Percentiles rank a stretch among this genome's conserved stretches.
Conservation (phyloP, 179 eudicot genomes). For the Silene coronaria region DNA sequence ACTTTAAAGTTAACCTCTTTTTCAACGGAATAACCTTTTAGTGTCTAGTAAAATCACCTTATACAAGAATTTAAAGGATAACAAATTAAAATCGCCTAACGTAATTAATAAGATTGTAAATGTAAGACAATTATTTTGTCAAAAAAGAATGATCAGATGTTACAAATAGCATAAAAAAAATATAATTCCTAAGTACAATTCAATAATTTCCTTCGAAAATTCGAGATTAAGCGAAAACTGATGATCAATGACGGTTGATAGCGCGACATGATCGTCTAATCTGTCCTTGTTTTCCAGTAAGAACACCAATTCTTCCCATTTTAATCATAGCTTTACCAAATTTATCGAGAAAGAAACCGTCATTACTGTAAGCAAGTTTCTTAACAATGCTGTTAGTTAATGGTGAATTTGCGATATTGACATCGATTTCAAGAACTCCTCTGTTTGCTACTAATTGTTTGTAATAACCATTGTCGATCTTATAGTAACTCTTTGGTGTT, state of each 20-base stretch:
- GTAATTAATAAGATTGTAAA: not conserved
- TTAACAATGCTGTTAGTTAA: conserved; percentile 16
- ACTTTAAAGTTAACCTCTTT: no score
- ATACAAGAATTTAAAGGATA: no score
- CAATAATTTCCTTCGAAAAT: no score
- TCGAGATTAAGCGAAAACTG: not conserved
- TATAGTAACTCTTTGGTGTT: conserved; percentile 21
- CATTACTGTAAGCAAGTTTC: conserved; percentile 1
- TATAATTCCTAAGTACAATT: not conserved
- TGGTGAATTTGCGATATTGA: conserved; percentile 11
- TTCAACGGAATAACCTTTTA: no score
- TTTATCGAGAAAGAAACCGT: conserved; percentile 5
- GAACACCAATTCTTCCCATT: conserved; percentile 21
- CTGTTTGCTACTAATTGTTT: conserved; percentile 20
- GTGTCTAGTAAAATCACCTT: no score
- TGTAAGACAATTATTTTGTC: not conserved
- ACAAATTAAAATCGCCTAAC: no score
- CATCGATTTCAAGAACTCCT: conserved; percentile 22
- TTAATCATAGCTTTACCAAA: conserved; percentile 22
- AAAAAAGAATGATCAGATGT: not conserved
- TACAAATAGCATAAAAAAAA: not conserved
- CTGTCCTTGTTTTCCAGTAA: conserved; percentile 20
- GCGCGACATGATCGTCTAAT: conserved; percentile 20
- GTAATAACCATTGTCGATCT: conserved; percentile 18
- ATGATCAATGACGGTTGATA: conserved; percentile 10